Evolutionary conservation across 108 stramenopile genomes (phyloP), one percentile per base, ranked within the genome.

Genomic region (Skeletonema costatum): DNA sequence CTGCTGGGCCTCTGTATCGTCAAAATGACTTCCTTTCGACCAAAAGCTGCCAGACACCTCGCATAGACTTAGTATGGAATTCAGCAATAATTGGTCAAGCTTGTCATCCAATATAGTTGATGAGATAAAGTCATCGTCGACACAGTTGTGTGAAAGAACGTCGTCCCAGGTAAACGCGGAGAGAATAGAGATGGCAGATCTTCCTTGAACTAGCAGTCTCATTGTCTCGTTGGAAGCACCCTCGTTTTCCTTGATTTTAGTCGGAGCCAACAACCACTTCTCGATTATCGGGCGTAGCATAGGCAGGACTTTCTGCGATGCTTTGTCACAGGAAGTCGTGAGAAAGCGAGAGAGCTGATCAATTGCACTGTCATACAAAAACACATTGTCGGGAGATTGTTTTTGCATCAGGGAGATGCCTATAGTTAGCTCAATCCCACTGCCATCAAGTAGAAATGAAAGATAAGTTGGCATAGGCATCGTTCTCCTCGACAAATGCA

Each of bases 391-490:
- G 14, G 70, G 32, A 58, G 14, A n/a, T 12, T 38, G 70, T 13
- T 59, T 30, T 48, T 46, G 48, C 21, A 60, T 33, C 7, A 59
- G 35, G 16, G 60, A 50, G 30, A 63, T 48, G 46, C 62, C 36
- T 66, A 44, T 31, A 44, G 70, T 41, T 46, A 31, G 64, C 61
- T 58, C 84, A 73, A 73, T 86, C 35, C 71, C 83, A 60, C 76
- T 70, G 67, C 82, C 76, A 41, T 76, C 61, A 14, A 90, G 68
- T 25, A 93, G 44, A 68, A 93, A 91, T 33, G 73, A 50, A 5
- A 93, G 67, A 68, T 84, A 93, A 17, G 51, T 42, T 64, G 87
- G 77, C 87, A 93, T 83, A 1, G 76, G 66, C 68, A 93, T 78
- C 9, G 83, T 81, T 73, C 78, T 91, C 53, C 93, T 78, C 65